Conservation (phyloP, 371 early-diverging fungal species). For the Mortierella sp. region DNA sequence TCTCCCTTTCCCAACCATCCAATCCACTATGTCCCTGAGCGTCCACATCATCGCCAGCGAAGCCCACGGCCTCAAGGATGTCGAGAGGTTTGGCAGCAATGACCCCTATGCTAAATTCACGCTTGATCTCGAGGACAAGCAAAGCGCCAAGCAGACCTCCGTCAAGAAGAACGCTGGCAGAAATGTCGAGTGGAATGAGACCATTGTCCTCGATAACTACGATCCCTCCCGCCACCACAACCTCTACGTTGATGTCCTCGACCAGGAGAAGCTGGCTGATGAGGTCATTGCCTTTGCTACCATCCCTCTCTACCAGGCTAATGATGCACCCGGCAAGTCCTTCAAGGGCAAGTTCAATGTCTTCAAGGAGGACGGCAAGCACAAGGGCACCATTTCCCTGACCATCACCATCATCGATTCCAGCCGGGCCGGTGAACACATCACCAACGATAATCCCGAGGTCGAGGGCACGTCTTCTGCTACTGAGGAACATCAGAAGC, state of each 20-base stretch:
- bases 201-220: constrained; percentile 3
- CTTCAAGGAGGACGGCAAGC: constrained; percentile 8
- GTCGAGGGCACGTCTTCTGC: too few species aligned
- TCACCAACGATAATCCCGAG: background rate
- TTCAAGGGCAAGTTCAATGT: constrained; percentile 12
- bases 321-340: background rate
- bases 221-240: constrained; percentile 4
- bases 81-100: constrained; percentile 14
- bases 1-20: too few species aligned
- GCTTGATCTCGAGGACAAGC: constrained; percentile 7
- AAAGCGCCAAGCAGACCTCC: constrained; percentile 5
- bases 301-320: constrained; percentile 54
- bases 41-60: too few species aligned
- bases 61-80: background rate
- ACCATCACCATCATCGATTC: constrained; percentile 1
- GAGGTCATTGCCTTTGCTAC: constrained; percentile 64
- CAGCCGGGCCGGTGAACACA: background rate
- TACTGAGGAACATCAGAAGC: too few species aligned
- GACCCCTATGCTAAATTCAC: constrained; percentile 20
- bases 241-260: constrained; percentile 61
- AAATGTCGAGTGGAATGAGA: constrained; percentile 21
- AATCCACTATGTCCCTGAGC: too few species aligned
- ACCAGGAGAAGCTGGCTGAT: constrained; percentile 54
- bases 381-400: constrained; percentile 13
- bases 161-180: constrained; percentile 21